These are phyloP conservation scores for Rhexocercosporidium sp. DNA, from an alignment of 2,329 filamentous ascomycete species.

Conservation along the genomic window DNA sequence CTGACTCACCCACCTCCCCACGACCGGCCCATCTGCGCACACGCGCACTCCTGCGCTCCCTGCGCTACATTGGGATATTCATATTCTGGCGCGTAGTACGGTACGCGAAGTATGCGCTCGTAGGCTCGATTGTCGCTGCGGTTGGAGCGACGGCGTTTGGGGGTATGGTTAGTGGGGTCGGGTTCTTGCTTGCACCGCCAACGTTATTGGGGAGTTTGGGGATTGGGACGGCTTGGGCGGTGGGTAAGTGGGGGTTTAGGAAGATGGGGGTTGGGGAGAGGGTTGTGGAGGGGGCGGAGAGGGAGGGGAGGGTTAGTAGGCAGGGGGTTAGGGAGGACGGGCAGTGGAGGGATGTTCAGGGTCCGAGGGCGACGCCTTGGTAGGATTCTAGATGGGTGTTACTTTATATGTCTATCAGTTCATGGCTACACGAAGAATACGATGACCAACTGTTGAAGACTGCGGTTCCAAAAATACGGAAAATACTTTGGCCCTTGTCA, in stretches of 20 bases:
- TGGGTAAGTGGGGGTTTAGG: conserved; percentile 42
- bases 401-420: no score
- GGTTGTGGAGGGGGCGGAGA: conserved; percentile 29
- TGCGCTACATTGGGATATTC: conserved; percentile 39
- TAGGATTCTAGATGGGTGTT: conserved; percentile 22
- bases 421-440: no score
- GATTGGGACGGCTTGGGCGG: conserved; percentile 37
- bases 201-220: conserved; percentile 37
- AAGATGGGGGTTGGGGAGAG: conserved; percentile 36
- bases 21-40: conserved; percentile 39
- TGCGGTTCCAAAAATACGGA: no score
- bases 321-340: conserved; percentile 36
- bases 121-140: conserved; percentile 39
- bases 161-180: conserved; percentile 37
- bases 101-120: conserved; percentile 42
- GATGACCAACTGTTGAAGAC: no score
- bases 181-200: conserved; percentile 40
- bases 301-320: conserved; percentile 28
- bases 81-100: conserved; percentile 43
- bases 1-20: conserved; percentile 32
- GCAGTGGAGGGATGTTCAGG: conserved; percentile 41
- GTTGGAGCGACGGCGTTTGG: conserved; percentile 39
- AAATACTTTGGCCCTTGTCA: no score
- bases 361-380: conserved; percentile 40
- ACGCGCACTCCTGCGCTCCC: conserved; percentile 39